Evolutionary conservation across 805 yeast species (phyloP).

Genomic region (Tetrapisispora fleetii): DNA sequence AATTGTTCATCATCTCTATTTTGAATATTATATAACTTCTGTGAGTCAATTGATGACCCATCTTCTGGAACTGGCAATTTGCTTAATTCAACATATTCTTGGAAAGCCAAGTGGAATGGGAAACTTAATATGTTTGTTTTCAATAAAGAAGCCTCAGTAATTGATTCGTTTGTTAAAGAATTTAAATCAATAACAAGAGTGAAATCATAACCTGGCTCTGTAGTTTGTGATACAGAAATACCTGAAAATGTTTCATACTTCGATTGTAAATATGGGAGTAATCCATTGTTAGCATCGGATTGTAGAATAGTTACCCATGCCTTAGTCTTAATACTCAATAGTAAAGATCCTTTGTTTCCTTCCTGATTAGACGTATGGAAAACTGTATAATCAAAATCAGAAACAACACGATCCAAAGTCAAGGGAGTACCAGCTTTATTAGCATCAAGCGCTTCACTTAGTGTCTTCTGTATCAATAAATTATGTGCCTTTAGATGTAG

Average conservation of each 20-base stretch:
- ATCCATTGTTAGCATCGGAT: constrained; percentile 10
- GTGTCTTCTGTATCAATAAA: constrained; percentile 68
- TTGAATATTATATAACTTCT: constrained; percentile 37
- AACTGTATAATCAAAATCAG: constrained; percentile 93
- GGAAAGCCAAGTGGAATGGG: constrained; percentile 82
- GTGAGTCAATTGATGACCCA: constrained; percentile 14
- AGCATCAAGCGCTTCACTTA: constrained; percentile 45
- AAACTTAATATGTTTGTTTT: constrained; percentile 87
- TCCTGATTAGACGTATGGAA: constrained; percentile 77
- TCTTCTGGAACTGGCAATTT: constrained; percentile 21
- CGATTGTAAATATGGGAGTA: constrained; percentile 15
- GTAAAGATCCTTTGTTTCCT: constrained; percentile 44
- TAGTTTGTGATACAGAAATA: constrained; percentile 10
- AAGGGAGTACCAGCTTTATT: constrained; percentile 19
- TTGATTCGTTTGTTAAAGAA: constrained; percentile 44
- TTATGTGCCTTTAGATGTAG: constrained; percentile 79
- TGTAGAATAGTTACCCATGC: constrained; percentile 24
- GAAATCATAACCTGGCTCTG: constrained; percentile 74
- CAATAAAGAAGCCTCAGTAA: constrained; percentile 59
- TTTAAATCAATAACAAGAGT: constrained; percentile 58
- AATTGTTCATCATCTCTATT: constrained; percentile 92
- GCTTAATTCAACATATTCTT: constrained; percentile 62
- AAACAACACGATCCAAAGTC: constrained; percentile 70
- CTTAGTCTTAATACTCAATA: constrained; percentile 24
- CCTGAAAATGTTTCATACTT: constrained; percentile 16